Conservation (phyloP, 2,329 filamentous ascomycete species). For the Xylariaceae sp. region DNA sequence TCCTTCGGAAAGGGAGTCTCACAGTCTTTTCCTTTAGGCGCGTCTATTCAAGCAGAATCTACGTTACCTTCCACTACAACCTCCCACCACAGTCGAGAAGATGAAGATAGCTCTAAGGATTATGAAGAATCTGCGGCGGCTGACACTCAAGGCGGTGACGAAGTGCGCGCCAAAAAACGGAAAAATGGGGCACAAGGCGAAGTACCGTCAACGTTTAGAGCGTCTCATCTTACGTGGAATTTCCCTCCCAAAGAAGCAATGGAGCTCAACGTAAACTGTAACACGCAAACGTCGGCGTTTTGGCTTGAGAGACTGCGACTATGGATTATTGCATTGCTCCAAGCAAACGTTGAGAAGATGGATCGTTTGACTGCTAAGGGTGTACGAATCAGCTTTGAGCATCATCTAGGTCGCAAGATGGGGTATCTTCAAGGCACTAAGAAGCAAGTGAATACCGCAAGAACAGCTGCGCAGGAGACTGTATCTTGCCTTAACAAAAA, state of each 20-base stretch:
- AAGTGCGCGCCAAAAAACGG: not conserved
- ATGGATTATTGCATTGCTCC: slow-evolving; percentile 11
- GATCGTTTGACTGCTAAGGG: slow-evolving; percentile 25
- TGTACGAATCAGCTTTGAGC: slow-evolving; percentile 23
- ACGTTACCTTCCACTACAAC: not conserved
- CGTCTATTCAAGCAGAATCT: not conserved
- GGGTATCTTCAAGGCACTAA: slow-evolving; percentile 25
- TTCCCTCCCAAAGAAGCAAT: not conserved
- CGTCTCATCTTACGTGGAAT: slow-evolving; percentile 10
- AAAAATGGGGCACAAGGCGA: not conserved
- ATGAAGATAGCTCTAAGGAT: not conserved
- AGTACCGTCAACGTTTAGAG: not conserved
- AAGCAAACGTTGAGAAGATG: slow-evolving; percentile 18
- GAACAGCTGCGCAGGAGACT: slow-evolving; percentile 15
- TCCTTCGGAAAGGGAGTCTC: slow-evolving; percentile 26
- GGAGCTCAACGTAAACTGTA: not conserved
- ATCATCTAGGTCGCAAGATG: slow-evolving; percentile 23
- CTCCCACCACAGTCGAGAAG: slow-evolving; percentile 1
- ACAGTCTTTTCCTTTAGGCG: slow-evolving; percentile 13
- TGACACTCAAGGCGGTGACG: not conserved
- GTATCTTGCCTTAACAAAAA: slow-evolving; percentile 14
- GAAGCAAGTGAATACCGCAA: slow-evolving; percentile 15
- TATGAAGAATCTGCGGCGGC: not conserved
- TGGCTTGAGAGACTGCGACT: slow-evolving; percentile 8
- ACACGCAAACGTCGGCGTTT: not conserved